Base-by-base conservation (phyloP, 2,329 filamentous ascomycete genomes). In the Gaeumannomyces tritici region DNA sequence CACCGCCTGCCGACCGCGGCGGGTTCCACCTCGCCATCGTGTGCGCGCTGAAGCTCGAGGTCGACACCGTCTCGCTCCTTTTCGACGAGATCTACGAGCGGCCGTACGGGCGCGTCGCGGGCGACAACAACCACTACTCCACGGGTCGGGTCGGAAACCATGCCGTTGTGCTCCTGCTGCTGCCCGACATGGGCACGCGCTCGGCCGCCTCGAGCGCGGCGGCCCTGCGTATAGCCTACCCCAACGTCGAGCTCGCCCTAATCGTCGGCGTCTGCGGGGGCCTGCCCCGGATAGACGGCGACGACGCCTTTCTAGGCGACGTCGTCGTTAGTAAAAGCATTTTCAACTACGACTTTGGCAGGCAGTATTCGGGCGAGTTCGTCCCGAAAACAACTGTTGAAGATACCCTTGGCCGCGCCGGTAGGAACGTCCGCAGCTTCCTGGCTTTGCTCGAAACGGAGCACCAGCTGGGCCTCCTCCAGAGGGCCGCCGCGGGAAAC, bases 171-270 rank as follows among this genome's bases (percentile, higher is more conserved):
- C 64, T 75, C 5, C 67, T 65, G 0, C 62, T 66, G 29, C 64
- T 75, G 64, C 66, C 72, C 3, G 67, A 65, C 9, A 70, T 71
- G 64, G 73, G 73, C 0, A 72, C 67, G 59, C 64, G 59, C 2
- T 66, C 57, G n/a, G 68, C 69, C 4, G 66, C 72, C 1, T 11
- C 33, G 15, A 13, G 33, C 15, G 13, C 33, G 15, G 33, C 33
- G 12, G 13, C 3, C 33, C 13, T 35, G 56, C n/a, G n/a, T n/a
- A n/a, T n/a, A n/a, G 33, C 28, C 56, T 57, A 33, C 33, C 56
- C 56, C 26, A 57, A 57, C 28, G 33, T 57, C 56, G 33, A 31
- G 56, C 56, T 57, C 21, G 56, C 56, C n/a, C 63, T 71, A 26
- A 68, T 67, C 8, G 68, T 71, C 35, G 69, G 68, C 26, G 35